A percentile compares a stretch with the other conserved stretches of the same genome.
Conservation (phyloP, 371 early-diverging fungal species). For the Mucor ambiguus region DNA sequence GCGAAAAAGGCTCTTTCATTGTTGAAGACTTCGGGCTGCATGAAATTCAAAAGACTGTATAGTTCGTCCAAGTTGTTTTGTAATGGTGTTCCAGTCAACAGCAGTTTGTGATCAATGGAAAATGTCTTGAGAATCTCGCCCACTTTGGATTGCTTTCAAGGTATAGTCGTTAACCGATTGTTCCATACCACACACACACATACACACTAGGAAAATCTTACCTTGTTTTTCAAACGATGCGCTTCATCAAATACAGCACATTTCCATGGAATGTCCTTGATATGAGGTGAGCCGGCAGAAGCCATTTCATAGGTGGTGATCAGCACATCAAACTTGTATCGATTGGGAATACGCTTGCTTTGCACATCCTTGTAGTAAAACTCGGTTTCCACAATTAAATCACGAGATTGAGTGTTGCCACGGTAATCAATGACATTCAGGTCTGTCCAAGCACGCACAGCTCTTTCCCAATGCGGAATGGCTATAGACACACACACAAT, state of each 20-base stretch:
- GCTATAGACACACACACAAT: constrained; percentile 16
- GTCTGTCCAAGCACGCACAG: constrained; percentile 74
- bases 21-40: constrained; percentile 74
- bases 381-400: constrained; percentile 68
- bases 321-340: constrained; percentile 80
- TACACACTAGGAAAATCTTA: too few relatives aligned
- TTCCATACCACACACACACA: too few relatives aligned
- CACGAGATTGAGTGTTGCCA: constrained; percentile 53
- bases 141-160: constrained; percentile 45
- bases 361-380: constrained; percentile 64
- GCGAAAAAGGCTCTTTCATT: constrained; percentile 74
- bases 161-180: background rate
- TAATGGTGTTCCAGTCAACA: constrained; percentile 76
- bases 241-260: constrained; percentile 95
- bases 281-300: constrained; percentile 62
- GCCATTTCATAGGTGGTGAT: constrained; percentile 87
- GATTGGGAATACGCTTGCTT: constrained; percentile 44
- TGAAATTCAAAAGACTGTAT: constrained; percentile 91
- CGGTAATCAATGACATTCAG: constrained; percentile 75
- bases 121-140: constrained; percentile 47
- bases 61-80: constrained; percentile 95
- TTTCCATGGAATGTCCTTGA: constrained; percentile 82
- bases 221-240: constrained; percentile 91
- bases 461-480: constrained; percentile 74
- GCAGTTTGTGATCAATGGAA: constrained; percentile 48